Conservation (phyloP, 306 rosid species). For the Pterocarpus santalinus region DNA sequence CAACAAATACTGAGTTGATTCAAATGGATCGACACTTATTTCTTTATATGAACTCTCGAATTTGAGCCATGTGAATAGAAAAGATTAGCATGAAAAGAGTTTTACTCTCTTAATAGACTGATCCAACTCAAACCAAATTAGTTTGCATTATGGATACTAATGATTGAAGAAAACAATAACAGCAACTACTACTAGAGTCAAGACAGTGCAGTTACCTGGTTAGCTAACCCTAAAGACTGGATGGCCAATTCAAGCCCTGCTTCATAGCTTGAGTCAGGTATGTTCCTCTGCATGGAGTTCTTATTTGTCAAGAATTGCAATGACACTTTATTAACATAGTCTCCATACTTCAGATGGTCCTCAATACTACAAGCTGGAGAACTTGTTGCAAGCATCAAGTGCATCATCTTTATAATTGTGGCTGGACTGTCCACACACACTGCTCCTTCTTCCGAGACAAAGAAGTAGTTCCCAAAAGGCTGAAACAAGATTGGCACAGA, state of each 20-base stretch:
- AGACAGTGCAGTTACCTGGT: slow-evolving; percentile 60
- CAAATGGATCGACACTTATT: too few relatives aligned
- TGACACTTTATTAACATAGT: slow-evolving; percentile 59
- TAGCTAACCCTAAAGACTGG: slow-evolving; percentile 68
- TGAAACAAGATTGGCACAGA: slow-evolving; percentile 49
- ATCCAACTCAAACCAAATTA: too few relatives aligned
- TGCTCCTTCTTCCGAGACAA: slow-evolving; percentile 76
- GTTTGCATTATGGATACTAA: not conserved
- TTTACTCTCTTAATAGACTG: too few relatives aligned
- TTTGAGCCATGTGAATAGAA: too few relatives aligned
- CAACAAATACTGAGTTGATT: too few relatives aligned
- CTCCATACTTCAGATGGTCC: slow-evolving; percentile 87
- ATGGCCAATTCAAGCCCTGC: slow-evolving; percentile 81
- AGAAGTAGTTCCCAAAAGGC: slow-evolving; percentile 83
- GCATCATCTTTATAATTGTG: slow-evolving; percentile 76
- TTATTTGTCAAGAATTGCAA: slow-evolving; percentile 54
- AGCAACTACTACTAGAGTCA: not conserved
- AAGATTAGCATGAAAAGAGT: too few relatives aligned
- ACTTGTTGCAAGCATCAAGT: slow-evolving; percentile 60
- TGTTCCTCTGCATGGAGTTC: slow-evolving; percentile 44
- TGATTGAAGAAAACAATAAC: not conserved
- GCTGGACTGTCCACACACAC: slow-evolving; percentile 73
- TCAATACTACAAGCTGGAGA: slow-evolving; percentile 63
- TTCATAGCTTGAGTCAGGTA: slow-evolving; percentile 76
- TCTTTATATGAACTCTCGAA: too few relatives aligned